Evolutionary conservation across 495 filamentous ascomycete genomes (phyloP).

Genomic region (Acidiella bohemica): DNA sequence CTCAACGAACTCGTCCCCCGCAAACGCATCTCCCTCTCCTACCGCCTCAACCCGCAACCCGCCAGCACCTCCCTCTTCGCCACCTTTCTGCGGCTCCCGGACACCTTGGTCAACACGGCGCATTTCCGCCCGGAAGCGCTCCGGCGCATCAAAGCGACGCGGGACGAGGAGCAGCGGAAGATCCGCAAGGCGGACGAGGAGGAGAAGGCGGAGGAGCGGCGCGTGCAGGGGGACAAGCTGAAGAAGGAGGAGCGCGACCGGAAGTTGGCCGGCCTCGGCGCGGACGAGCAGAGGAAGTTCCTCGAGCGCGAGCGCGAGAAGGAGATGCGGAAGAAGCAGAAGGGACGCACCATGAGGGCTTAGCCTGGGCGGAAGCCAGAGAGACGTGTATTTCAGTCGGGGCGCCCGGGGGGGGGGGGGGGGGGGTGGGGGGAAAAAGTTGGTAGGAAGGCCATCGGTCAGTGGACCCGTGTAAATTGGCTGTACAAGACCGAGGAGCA

Average conservation of each 20-base stretch:
- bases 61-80: conserved; percentile 53
- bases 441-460: too few relatives aligned
- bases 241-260: conserved; percentile 91
- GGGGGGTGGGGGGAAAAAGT: too few relatives aligned
- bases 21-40: conserved; percentile 72
- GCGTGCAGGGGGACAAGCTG: conserved; percentile 59
- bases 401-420: too few relatives aligned
- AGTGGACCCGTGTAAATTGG: too few relatives aligned
- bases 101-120: conserved; percentile 57
- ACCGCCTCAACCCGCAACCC: conserved; percentile 43
- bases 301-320: conserved; percentile 82
- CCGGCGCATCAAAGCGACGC: conserved; percentile 63
- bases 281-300: conserved; percentile 91
- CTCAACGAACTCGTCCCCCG: conserved; percentile 71
- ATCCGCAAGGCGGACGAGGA: conserved; percentile 72
- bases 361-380: too few relatives aligned
- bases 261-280: conserved; percentile 65
- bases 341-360: conserved; percentile 15
- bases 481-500: too few relatives aligned
- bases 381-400: too few relatives aligned
- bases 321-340: conserved; percentile 44
- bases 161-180: conserved; percentile 71
- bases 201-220: conserved; percentile 87
- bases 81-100: conserved; percentile 72
- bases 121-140: conserved; percentile 84